Conservation (phyloP, 2,329 filamentous ascomycete species). For the Neofusicoccum ribis region DNA sequence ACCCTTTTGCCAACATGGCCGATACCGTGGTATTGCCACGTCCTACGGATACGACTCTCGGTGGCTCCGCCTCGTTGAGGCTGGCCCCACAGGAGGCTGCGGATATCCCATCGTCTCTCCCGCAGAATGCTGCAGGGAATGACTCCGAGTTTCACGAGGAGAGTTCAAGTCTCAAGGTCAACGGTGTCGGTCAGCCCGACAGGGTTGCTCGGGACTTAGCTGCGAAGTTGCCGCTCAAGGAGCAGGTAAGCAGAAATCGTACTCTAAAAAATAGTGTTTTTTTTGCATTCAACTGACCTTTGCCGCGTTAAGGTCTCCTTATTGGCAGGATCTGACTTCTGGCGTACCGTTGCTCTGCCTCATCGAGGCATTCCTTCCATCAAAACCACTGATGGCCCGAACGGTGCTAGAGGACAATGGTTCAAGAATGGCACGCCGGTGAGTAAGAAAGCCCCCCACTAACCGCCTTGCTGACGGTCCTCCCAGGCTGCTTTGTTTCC, state of each 20-base stretch:
- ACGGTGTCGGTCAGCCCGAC: slow-evolving; percentile 33
- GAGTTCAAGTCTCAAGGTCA: slow-evolving; percentile 26
- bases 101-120: background rate
- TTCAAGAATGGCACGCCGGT: slow-evolving; percentile 54
- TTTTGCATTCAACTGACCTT: background rate
- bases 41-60: background rate
- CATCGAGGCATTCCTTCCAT: slow-evolving; percentile 64
- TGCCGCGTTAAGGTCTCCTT: slow-evolving; percentile 33
- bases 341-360: slow-evolving; percentile 65
- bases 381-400: slow-evolving; percentile 68
- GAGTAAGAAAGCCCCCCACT: slow-evolving; percentile 9
- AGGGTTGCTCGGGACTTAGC: slow-evolving; percentile 38
- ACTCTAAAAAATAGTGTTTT: too few species aligned
- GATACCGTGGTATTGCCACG: slow-evolving; percentile 5
- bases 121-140: background rate
- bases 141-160: background rate
- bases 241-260: slow-evolving; percentile 32
- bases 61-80: background rate
- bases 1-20: background rate
- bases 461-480: slow-evolving; percentile 7
- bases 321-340: slow-evolving; percentile 62
- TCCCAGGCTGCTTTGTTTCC: slow-evolving; percentile 71
- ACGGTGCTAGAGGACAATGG: slow-evolving; percentile 68
- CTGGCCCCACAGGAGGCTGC: background rate
- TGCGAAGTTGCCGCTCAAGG: slow-evolving; percentile 37